Evolutionary conservation across 495 filamentous ascomycete species (phyloP).

Genomic region (Rostrohypoxylon terebratum): DNA sequence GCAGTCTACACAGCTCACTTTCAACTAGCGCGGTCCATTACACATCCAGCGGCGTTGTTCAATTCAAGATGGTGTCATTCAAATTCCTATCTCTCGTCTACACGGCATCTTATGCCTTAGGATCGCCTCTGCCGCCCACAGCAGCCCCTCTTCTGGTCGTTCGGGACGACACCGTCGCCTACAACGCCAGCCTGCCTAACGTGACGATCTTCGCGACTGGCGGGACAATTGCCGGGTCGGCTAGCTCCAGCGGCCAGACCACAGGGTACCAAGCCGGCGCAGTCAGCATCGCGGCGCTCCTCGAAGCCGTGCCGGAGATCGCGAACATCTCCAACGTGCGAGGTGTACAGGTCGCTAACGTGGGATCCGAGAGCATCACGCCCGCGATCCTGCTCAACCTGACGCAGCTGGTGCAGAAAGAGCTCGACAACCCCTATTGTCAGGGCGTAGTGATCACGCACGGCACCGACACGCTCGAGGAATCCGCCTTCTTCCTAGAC

Average conservation of each 20-base stretch:
- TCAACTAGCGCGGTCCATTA: not conserved
- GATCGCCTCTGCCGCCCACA: constrained; percentile 21
- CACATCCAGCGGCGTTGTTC: not conserved
- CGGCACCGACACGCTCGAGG: constrained; percentile 64
- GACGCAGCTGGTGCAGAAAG: constrained; percentile 55
- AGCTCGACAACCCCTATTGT: constrained; percentile 57
- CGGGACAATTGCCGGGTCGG: constrained; percentile 62
- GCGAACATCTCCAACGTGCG: constrained; percentile 60
- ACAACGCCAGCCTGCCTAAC: constrained; percentile 61
- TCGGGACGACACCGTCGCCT: constrained; percentile 47
- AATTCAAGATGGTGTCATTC: constrained; percentile 50
- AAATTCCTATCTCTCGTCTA: constrained; percentile 20
- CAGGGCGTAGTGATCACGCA: constrained; percentile 63
- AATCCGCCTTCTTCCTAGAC: constrained; percentile 64
- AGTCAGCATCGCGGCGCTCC: constrained; percentile 53
- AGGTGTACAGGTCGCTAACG: constrained; percentile 58
- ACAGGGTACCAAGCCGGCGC: constrained; percentile 61
- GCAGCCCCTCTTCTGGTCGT: constrained; percentile 12
- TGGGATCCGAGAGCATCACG: constrained; percentile 55
- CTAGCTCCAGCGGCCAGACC: constrained; percentile 58
- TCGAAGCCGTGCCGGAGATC: constrained; percentile 58
- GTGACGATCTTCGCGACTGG: constrained; percentile 65
- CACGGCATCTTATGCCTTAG: constrained; percentile 10
- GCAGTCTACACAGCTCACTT: not conserved
- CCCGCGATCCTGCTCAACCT: constrained; percentile 58